phyloP scores from a whole-genome alignment of 2,329 filamentous ascomycete species.

The Diaporthe australafricana region DNA sequence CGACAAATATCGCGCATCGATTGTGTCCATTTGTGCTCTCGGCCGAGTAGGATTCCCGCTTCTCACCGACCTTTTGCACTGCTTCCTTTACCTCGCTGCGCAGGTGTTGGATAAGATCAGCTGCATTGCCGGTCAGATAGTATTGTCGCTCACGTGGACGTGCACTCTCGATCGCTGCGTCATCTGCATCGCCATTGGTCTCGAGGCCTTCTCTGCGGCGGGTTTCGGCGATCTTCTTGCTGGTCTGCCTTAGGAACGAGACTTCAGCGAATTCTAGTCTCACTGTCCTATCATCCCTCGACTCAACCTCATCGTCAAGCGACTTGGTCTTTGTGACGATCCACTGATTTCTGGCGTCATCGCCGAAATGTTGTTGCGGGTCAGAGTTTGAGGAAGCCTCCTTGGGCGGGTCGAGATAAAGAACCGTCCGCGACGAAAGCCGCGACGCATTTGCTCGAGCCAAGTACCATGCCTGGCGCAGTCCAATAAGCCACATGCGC shows the following conservation, averaged over 20 bases:
- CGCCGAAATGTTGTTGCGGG: slow-evolving; percentile 81
- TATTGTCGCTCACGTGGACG: slow-evolving; percentile 33
- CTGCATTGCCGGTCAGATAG: slow-evolving; percentile 28
- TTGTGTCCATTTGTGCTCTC: slow-evolving; percentile 17
- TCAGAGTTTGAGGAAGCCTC: slow-evolving; percentile 80
- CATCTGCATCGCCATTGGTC: background rate
- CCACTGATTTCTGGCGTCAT: slow-evolving; percentile 86
- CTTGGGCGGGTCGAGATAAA: slow-evolving; percentile 89
- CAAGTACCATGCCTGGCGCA: slow-evolving; percentile 93
- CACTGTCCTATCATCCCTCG: slow-evolving; percentile 69
- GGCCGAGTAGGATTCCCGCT: slow-evolving; percentile 59
- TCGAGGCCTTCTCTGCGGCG: background rate
- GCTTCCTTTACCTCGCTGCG: slow-evolving; percentile 27
- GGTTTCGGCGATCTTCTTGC: slow-evolving; percentile 68
- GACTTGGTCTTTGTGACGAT: slow-evolving; percentile 79
- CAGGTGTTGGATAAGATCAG: slow-evolving; percentile 34
- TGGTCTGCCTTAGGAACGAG: slow-evolving; percentile 71
- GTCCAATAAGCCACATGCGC: slow-evolving; percentile 91
- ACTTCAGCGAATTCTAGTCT: slow-evolving; percentile 40
- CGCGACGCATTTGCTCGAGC: slow-evolving; percentile 85
- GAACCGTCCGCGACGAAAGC: slow-evolving; percentile 89
- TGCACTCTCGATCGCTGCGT: slow-evolving; percentile 29
- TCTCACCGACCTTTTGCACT: slow-evolving; percentile 42
- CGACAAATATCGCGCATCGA: slow-evolving; percentile 82
- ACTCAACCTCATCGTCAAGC: slow-evolving; percentile 81